Evolutionary conservation across 768 basidiomycete genomes (phyloP), one percentile per base, ranked within the genome.

Genomic region (Mycena galopus): DNA sequence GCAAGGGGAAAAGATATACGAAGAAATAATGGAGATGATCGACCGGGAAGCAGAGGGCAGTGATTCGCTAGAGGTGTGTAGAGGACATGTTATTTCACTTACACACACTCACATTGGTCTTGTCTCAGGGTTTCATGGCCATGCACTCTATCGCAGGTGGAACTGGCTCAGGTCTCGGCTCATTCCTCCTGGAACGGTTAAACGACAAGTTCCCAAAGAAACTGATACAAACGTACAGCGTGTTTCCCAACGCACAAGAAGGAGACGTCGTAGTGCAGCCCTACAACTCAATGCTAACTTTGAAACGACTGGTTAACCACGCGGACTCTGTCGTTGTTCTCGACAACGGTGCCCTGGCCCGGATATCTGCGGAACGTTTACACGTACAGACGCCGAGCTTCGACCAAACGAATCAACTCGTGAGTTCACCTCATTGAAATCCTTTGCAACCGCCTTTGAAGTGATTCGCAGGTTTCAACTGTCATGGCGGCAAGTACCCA

Each of bases 171-270:
- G 98, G 98, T 1, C 91, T 99, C 6, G 98, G 98, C 37, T 99
- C 98, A n/a, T 99, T 96, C 84, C 86, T 99, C 21, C 91, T 99
- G 65, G 98, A 99, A 84, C 91, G 98, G 30, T 85, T 99, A 51
- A 97, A 97, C 82, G 98, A 99, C 84, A 94, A 94, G 78, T 99
- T 98, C 80, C 98, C 98, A 0, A 99, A 99, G 86, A 99, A 99
- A 82, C 90, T 99, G 68, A 97, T 99, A 55, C 98, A 99, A 79
- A 99, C 98, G 7, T 99, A 99, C 82, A 98, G 97, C 53, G 97
- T 99, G 67, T 99, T 99, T 76, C 98, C 98, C 2, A 96, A 97
- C 76, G 91, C 93, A 14, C 91, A 94, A 74, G 96, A 97, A 76
- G 92, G 94, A 39, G 98, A 99, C 76, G 97, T 99, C 67, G 97